Conservation (phyloP, 257 asterid genomes). For the Solanum dulcamara region DNA sequence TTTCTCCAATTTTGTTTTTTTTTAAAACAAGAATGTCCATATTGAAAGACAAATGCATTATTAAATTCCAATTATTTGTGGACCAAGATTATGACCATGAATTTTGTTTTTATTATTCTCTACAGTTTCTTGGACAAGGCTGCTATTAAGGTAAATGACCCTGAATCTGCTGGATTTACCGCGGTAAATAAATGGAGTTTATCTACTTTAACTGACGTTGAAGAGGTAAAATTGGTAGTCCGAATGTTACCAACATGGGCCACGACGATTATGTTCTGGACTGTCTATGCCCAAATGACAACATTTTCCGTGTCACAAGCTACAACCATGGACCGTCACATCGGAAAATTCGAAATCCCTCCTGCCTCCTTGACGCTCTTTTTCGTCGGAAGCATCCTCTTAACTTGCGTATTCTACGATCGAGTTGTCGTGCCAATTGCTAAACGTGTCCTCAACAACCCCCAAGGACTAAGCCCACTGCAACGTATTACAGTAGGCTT, state of each 20-base stretch:
- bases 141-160: constrained; percentile 41
- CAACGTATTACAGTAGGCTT: constrained; percentile 58
- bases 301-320: constrained; percentile 90
- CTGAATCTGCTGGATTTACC: background rate
- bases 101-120: background rate
- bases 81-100: background rate
- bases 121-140: constrained; percentile 62
- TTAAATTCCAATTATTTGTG: background rate
- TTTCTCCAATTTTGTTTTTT: background rate
- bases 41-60: background rate
- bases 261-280: constrained; percentile 77
- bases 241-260: constrained; percentile 90
- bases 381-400: constrained; percentile 55
- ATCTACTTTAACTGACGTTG: constrained; percentile 70
- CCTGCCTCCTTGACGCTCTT: constrained; percentile 60
- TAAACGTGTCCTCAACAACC: constrained; percentile 28
- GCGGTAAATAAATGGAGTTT: constrained; percentile 40
- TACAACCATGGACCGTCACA: constrained; percentile 55
- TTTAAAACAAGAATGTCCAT: background rate
- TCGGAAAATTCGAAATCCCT: constrained; percentile 52
- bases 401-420: constrained; percentile 60
- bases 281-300: constrained; percentile 73
- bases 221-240: constrained; percentile 65
- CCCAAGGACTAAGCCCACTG: constrained; percentile 52
- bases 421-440: constrained; percentile 31